Percentiles rank a stretch among this genome's conserved stretches.
These are phyloP conservation scores for Pinus albicaulis DNA, from an alignment of 75 land plant species.

Conservation along the genomic window DNA sequence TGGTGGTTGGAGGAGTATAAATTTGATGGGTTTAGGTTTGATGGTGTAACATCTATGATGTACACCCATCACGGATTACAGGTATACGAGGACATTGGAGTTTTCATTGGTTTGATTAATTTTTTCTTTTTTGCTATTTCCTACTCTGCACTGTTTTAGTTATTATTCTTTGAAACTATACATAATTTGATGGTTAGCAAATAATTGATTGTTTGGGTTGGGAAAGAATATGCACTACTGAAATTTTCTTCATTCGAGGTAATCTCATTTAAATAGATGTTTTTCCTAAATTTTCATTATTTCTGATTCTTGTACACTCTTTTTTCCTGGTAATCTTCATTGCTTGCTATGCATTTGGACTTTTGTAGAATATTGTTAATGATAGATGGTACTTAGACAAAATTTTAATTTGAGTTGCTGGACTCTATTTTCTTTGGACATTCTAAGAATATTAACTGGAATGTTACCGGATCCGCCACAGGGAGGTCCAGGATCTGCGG, in stretches of 20 bases:
- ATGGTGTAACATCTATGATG: slow-evolving; percentile 99
- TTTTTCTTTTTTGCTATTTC: not conserved
- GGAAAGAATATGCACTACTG: not conserved
- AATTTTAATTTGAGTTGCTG: too few relatives aligned
- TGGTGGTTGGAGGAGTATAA: slow-evolving; percentile 98
- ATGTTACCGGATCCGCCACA: too few relatives aligned
- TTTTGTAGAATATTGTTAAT: not conserved
- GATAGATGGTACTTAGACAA: too few relatives aligned
- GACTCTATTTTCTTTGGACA: not conserved
- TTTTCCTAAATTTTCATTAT: not conserved
- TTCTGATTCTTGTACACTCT: not conserved
- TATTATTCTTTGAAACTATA: not conserved
- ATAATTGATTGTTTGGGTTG: not conserved
- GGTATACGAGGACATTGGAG: slow-evolving; percentile 27
- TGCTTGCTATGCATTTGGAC: not conserved
- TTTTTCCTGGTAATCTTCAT: not conserved
- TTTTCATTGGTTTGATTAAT: not conserved
- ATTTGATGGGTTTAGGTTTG: slow-evolving; percentile 95
- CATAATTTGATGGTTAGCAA: not conserved
- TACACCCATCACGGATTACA: slow-evolving; percentile 93
- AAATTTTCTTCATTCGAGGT: too few relatives aligned
- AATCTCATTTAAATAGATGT: not conserved
- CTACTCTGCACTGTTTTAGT: not conserved
- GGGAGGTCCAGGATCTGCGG: too few relatives aligned
- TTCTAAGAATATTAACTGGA: not conserved